These are phyloP conservation scores for Petasospora rhodanensis DNA, from an alignment of 1,139 yeast genomes.

Conservation along the genomic window DNA sequence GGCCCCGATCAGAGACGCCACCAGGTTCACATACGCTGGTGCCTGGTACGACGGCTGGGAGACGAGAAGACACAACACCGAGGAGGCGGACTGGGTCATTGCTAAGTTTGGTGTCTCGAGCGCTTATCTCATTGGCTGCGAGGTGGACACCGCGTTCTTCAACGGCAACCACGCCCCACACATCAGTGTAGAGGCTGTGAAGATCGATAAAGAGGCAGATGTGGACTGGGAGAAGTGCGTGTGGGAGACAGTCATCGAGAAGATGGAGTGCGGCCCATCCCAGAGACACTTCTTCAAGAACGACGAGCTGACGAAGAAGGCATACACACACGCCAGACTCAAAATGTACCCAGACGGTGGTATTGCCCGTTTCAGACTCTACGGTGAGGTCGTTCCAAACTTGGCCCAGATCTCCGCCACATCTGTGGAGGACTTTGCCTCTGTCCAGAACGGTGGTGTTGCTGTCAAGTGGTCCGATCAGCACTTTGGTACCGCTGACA, in stretches of 20 bases:
- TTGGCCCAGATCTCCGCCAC: constrained; percentile 34
- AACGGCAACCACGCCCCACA: constrained; percentile 93
- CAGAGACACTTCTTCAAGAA: constrained; percentile 80
- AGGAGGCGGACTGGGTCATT: constrained; percentile 82
- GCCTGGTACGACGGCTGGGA: constrained; percentile 99
- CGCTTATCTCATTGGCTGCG: constrained; percentile 76
- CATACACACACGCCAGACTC: constrained; percentile 75
- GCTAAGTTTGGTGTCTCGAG: constrained; percentile 79
- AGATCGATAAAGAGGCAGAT: constrained; percentile 23
- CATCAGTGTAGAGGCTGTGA: constrained; percentile 77
- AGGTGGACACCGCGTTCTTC: constrained; percentile 88
- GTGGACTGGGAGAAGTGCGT: constrained; percentile 27
- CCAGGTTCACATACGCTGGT: constrained; percentile 75
- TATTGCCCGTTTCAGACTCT: constrained; percentile 86
- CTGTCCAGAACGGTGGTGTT: constrained; percentile 84
- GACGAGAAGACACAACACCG: constrained; percentile 85
- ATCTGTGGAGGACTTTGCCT: constrained; percentile 65
- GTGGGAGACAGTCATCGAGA: constrained; percentile 71
- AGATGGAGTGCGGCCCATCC: constrained; percentile 81
- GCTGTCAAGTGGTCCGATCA: constrained; percentile 81
- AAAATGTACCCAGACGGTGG: constrained; percentile 98
- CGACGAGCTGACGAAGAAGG: constrained; percentile 47
- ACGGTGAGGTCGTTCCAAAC: constrained; percentile 74
- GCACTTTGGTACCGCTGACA: constrained; percentile 89
- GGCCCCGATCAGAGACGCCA: constrained; percentile 75